Percentiles rank a stretch among this genome's conserved stretches.
phyloP scores from a whole-genome alignment of 345 rosid genomes.

The Draba incana region DNA sequence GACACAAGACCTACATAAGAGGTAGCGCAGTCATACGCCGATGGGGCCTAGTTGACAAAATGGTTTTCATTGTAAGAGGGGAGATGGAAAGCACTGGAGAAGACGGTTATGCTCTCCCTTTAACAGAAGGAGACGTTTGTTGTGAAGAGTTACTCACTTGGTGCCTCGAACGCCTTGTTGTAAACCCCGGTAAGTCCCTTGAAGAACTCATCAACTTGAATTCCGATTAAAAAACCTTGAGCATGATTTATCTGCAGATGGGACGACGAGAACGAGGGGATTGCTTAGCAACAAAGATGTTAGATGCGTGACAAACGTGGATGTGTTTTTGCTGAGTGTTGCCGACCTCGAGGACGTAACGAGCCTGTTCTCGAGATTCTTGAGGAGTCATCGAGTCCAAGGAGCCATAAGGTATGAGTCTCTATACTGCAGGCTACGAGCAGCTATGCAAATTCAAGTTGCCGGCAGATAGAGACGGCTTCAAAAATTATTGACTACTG shows the following conservation, averaged over 20 bases:
- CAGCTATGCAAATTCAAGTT: conserved; percentile 71
- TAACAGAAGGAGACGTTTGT: too few relatives aligned
- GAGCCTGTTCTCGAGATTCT: conserved; percentile 59
- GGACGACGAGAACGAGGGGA: conserved; percentile 54
- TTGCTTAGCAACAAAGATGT: conserved; percentile 61
- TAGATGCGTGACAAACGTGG: conserved; percentile 71
- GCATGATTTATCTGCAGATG: conserved; percentile 48
- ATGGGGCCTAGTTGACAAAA: too few relatives aligned
- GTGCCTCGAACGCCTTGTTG: conserved; percentile 83
- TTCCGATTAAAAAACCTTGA: neutral
- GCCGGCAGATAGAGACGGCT: conserved; percentile 67
- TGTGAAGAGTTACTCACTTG: conserved; percentile 90
- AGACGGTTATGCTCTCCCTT: too few relatives aligned
- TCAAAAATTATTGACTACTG: conserved; percentile 15
- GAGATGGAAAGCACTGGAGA: too few relatives aligned
- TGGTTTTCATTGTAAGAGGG: too few relatives aligned
- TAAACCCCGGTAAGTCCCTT: conserved; percentile 53
- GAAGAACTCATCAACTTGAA: neutral
- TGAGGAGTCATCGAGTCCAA: conserved; percentile 68
- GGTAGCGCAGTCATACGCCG: too few relatives aligned
- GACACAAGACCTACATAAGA: too few relatives aligned
- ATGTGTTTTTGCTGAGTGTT: conserved; percentile 80
- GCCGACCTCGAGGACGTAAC: conserved; percentile 87
- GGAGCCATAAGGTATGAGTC: conserved; percentile 89
- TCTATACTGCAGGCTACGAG: conserved; percentile 73